phyloP scores from a whole-genome alignment of 352 stramenopile species.

The Pythium brassicae region DNA sequence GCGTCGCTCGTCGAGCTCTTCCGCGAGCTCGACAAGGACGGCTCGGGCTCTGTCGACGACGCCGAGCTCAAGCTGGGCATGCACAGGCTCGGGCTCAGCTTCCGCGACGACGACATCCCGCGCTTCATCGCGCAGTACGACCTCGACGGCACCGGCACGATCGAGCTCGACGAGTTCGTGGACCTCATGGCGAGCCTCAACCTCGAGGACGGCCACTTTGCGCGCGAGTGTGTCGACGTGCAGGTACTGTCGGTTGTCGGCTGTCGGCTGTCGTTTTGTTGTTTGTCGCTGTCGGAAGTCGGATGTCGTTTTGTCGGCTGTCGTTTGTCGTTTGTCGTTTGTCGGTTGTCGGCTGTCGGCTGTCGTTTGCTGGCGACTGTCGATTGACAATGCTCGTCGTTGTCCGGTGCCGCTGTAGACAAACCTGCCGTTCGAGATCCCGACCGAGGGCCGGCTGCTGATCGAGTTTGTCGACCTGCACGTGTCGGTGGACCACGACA shows the following conservation, averaged over 20 bases:
- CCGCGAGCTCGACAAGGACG: conserved; percentile 58
- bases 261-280: no score
- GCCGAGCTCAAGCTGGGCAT: conserved; percentile 49
- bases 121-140: conserved; percentile 71
- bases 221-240: conserved; percentile 47
- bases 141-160: conserved; percentile 62
- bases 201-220: conserved; percentile 37
- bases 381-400: no score
- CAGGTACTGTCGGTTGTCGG: no score
- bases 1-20: conserved; percentile 53
- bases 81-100: conserved; percentile 36
- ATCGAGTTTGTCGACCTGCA: conserved; percentile 79
- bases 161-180: conserved; percentile 75
- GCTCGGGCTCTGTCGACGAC: conserved; percentile 65
- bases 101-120: conserved; percentile 61
- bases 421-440: conserved; percentile 54
- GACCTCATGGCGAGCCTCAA: conserved; percentile 75
- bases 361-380: no score
- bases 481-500: conserved; percentile 61
- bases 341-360: no score
- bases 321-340: no score
- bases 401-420: no score
- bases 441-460: conserved; percentile 45
- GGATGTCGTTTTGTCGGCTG: no score
- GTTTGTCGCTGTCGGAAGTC: no score